Evolutionary conservation across 2,329 filamentous ascomycete genomes (phyloP).

Genomic region (Chaetomium globosum): DNA sequence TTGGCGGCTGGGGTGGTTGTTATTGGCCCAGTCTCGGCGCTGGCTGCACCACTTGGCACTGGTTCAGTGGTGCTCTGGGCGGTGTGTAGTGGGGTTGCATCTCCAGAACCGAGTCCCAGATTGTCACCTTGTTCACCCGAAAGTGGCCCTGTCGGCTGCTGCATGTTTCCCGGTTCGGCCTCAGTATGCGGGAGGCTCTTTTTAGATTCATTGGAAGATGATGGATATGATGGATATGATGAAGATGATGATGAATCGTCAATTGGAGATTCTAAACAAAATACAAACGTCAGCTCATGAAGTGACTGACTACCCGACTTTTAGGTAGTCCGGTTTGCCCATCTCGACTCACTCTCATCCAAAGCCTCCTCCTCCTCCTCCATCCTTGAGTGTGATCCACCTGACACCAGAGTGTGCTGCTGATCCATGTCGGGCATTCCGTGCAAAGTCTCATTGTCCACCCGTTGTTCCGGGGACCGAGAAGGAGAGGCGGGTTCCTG

Average conservation of each 20-base stretch:
- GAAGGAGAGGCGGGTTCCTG: slow-evolving; percentile 23
- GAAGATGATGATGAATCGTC: slow-evolving; percentile 1
- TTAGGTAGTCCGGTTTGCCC: not conserved
- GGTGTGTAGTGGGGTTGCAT: slow-evolving; percentile 25
- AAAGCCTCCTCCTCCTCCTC: not conserved
- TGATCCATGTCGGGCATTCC: not conserved
- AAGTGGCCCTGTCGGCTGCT: slow-evolving; percentile 18
- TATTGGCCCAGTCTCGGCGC: slow-evolving; percentile 30
- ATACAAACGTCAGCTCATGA: slow-evolving; percentile 6
- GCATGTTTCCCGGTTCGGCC: slow-evolving; percentile 16
- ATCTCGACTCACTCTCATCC: slow-evolving; percentile 19
- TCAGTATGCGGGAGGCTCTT: slow-evolving; percentile 24
- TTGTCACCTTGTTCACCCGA: slow-evolving; percentile 23
- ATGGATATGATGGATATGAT: not conserved
- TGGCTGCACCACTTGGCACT: slow-evolving; percentile 33
- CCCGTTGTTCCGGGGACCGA: slow-evolving; percentile 11
- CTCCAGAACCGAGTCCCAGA: slow-evolving; percentile 14
- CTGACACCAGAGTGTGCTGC: not conserved
- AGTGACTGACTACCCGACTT: not conserved
- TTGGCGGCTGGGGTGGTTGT: slow-evolving; percentile 20
- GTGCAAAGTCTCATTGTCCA: not conserved
- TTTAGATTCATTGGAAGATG: slow-evolving; percentile 35
- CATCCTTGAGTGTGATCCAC: not conserved
- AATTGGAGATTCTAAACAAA: not conserved
- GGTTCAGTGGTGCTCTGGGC: slow-evolving; percentile 32